A percentile compares a stretch with the other conserved stretches of the same genome.
Conservation (phyloP, 768 basidiomycete species). For the Mycena haematopus region DNA sequence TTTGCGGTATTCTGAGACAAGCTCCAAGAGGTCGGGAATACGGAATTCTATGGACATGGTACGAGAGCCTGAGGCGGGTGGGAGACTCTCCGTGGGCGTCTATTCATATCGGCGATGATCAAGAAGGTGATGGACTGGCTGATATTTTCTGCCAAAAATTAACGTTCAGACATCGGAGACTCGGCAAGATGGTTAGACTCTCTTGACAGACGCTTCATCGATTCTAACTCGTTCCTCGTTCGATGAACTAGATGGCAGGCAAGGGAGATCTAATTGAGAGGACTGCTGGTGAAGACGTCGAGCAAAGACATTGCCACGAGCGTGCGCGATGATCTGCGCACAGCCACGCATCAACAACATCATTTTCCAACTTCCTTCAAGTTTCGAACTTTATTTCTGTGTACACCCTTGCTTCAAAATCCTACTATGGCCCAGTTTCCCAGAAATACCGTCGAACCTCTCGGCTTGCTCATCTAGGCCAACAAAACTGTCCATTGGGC, state of each 20-base stretch:
- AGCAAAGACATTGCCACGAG: neutral
- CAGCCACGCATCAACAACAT: neutral
- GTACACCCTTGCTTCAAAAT: no score
- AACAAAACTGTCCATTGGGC: neutral
- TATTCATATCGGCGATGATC: neutral
- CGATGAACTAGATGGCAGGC: neutral
- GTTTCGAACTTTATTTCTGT: no score
- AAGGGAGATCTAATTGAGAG: neutral
- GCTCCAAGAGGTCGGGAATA: constrained; percentile 23
- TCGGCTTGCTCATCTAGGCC: neutral
- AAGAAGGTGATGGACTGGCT: neutral
- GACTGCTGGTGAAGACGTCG: neutral
- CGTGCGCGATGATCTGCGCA: neutral
- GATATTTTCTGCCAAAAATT: constrained; percentile 15
- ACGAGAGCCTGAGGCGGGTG: no score
- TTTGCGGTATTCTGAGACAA: constrained; percentile 24
- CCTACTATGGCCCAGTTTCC: no score
- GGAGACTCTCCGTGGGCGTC: neutral
- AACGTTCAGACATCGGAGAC: neutral
- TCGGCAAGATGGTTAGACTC: neutral
- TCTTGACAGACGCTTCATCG: no score
- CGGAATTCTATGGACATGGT: constrained; percentile 19
- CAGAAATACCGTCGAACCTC: no score
- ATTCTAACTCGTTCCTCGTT: no score
- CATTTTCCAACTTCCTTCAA: no score